Base-by-base conservation (phyloP, 305 asterid genomes). In the Fraxinus paxiana region DNA sequence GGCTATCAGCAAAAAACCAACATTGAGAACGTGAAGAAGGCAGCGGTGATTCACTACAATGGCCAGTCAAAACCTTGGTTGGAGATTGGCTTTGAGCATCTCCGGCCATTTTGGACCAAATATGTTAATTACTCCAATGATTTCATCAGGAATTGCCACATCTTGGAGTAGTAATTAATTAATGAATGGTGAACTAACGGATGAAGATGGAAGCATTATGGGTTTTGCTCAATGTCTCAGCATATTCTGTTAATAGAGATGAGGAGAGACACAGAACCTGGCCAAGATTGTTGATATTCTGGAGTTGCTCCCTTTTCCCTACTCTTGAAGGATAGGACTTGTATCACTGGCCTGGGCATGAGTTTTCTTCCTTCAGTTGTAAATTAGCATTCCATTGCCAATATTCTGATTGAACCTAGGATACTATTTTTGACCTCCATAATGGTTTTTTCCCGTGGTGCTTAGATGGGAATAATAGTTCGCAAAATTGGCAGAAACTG, bases 11-110 rank as follows among this genome's bases (percentile, higher is more conserved):
- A 88, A 31, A 94, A 89, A 79, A 94, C 98, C 78, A 90, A 83
- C 15, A 20, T 92, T 18, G 97, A 91, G 83, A 84, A 85, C 76
- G 96, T 91, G 86, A 92, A 89, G 82, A 91, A 88, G 79, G 98
- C 98, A 17, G 99, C 98, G 0, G 99, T 95, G 37, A 94, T 95
- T 86, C 99, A 95, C 90, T 95, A 90, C 91, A 95, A 95, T 15
- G 99, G 99, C 80, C 99, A 94, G 88, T 85, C 97, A 28, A 95
- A 95, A 87, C 99, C 99, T 4, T 96, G 98, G 99, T 79, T 96
- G 85, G 97, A 96, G 85, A 94, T 96, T 31, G 99, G 99, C 37
- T 96, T 96, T 84, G 98, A 92, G 88, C 97, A 96, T 86, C 99
- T 96, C 77, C 93, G 99, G 15, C 98, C 99, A 28, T 94, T 94